These are phyloP conservation scores for Dittrichia graveolens DNA, from an alignment of 129 eudicot genomes.

Conservation along the genomic window DNA sequence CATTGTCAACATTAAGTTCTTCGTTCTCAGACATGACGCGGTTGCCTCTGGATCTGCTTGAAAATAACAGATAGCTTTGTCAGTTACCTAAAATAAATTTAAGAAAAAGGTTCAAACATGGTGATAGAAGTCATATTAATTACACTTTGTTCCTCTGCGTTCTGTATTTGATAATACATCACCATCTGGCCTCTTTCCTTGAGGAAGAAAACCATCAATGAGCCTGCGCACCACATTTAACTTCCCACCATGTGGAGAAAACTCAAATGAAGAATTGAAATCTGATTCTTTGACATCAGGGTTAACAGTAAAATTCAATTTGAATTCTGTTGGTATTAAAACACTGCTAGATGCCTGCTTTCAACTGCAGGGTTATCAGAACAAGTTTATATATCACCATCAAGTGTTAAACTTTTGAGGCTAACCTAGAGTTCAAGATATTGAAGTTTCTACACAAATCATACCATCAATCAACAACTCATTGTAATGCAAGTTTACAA, in stretches of 20 bases:
- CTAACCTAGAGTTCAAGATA: too few relatives aligned
- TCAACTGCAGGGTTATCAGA: constrained; percentile 7
- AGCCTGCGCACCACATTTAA: constrained; percentile 46
- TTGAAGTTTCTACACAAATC: neutral
- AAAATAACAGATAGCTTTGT: neutral
- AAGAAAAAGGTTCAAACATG: constrained; percentile 17
- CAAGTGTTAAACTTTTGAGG: neutral
- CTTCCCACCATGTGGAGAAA: constrained; percentile 41
- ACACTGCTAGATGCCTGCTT: constrained; percentile 34
- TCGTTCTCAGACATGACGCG: constrained; percentile 31
- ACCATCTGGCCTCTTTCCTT: constrained; percentile 39
- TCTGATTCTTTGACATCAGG: constrained; percentile 47
- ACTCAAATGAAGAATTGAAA: constrained; percentile 40
- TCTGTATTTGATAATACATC: constrained; percentile 33
- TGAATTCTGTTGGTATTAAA: constrained; percentile 45
- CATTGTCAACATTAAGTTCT: constrained; percentile 25
- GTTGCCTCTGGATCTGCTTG: constrained; percentile 50
- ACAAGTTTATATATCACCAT: neutral
- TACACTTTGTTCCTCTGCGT: constrained; percentile 48
- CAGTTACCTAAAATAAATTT: too few relatives aligned
- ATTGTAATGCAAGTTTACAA: neutral
- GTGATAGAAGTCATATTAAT: neutral
- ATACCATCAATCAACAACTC: neutral
- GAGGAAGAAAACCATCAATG: constrained; percentile 47
- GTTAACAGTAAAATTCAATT: constrained; percentile 49